Evolutionary conservation across 305 asterid species (phyloP), one percentile per base, ranked within the genome.

Genomic region (Fraxinus platypoda): DNA sequence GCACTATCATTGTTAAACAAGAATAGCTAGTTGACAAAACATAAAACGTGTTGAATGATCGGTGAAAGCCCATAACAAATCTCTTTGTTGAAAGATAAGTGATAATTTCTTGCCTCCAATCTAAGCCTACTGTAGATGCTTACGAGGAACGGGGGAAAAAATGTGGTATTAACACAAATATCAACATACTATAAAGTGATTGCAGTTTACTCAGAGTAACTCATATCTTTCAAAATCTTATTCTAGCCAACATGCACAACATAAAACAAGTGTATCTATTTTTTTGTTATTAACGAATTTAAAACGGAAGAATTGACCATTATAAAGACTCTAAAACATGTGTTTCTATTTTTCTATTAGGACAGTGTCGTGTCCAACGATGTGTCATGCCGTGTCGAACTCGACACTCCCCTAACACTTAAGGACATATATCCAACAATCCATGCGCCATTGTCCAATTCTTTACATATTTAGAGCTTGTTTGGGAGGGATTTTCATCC

Each of bases 21-120:
- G 17, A 33, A 75, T 49, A 77, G 41, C 79, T 74, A 82, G 76
- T 37, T 75, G 72, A 62, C 33, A 21, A 23, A 33, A 62, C 30
- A 7, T 59, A 62, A 62, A 62, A 33, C 0, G 2, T 62, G 33
- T 21, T 62, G 33, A 70, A 80, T 28, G 8, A 73, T 75, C 12
- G 30, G 2, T 79, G 70, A 66, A 81, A 17, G 35, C 59, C 11
- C 26, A 41, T 38, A 75, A 80, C 19, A 46, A 19, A 57, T 80
- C 52, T 54, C 17, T 80, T 64, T 46, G 26, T n/a, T 23, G 43
- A 25, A 28, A 26, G 8, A 34, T n/a, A 41, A 37, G 46, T 41
- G 30, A 8, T 26, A n/a, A 76, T 49, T 33, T 59, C 74, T 25
- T 57, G 37, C 79, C 64, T 41, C 76, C 17, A 75, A 75, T 28